Percentiles rank a stretch among this genome's conserved stretches.
Evolutionary conservation across 306 rosid genomes (phyloP).

Genomic region (Sechiopsis laciniata): DNA sequence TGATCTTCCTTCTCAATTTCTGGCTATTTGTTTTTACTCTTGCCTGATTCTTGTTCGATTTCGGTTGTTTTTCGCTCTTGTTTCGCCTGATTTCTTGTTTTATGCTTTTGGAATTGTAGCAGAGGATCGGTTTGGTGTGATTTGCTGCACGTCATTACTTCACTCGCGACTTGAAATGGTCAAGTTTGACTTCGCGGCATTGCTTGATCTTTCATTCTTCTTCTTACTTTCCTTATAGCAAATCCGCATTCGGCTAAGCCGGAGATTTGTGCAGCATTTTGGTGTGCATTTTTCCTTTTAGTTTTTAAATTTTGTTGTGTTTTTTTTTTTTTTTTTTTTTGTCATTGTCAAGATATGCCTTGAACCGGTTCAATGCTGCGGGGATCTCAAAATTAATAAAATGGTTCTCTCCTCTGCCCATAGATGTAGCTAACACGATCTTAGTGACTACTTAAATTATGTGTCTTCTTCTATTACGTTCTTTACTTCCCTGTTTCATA

Average conservation of each 20-base stretch:
- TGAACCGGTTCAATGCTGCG: too few relatives aligned
- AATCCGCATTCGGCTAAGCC: not conserved
- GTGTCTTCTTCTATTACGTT: too few relatives aligned
- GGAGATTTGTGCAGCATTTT: not conserved
- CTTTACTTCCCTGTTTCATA: too few relatives aligned
- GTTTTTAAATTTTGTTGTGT: not conserved
- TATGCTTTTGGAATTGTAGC: not conserved
- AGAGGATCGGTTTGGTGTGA: not conserved
- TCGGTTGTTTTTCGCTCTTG: not conserved
- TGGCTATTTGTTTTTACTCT: not conserved
- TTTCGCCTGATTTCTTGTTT: not conserved
- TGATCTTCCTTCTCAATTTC: not conserved
- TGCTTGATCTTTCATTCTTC: not conserved
- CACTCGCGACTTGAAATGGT: not conserved
- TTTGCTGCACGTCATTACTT: not conserved
- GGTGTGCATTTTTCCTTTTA: not conserved
- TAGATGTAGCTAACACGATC: too few relatives aligned
- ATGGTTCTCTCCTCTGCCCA: too few relatives aligned
- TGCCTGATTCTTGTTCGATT: not conserved
- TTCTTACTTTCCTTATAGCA: not conserved
- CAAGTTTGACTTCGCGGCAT: constrained; percentile 13
- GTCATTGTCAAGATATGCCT: too few relatives aligned
- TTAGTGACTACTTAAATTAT: too few relatives aligned
- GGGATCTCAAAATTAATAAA: too few relatives aligned
- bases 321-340: not conserved